Conservation (phyloP, 2,329 filamentous ascomycete species). For the Epichloe hybrida region DNA sequence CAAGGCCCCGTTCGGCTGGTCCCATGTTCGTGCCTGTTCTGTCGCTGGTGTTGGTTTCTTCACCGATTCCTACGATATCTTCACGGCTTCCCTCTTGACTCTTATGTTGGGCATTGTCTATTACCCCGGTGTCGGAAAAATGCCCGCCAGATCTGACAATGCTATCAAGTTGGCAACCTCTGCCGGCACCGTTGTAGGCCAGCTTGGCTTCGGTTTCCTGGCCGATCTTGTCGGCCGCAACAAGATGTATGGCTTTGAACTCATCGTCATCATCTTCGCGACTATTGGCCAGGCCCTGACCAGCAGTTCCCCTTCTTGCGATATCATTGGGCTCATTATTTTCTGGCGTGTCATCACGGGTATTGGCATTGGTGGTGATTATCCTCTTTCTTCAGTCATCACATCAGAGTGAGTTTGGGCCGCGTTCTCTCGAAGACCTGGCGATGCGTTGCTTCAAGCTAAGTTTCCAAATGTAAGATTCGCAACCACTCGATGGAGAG, state of each 20-base stretch:
- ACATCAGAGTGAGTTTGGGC: conserved; percentile 55
- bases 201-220: conserved; percentile 65
- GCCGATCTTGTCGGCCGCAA: conserved; percentile 69
- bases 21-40: conserved; percentile 62
- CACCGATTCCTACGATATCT: conserved; percentile 76
- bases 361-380: conserved; percentile 40
- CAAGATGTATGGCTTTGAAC: conserved; percentile 57
- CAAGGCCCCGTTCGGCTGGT: conserved; percentile 72
- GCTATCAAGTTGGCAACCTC: conserved; percentile 79
- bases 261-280: conserved; percentile 69
- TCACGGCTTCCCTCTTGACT: conserved; percentile 60
- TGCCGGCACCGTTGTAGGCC: conserved; percentile 70
- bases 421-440: neutral
- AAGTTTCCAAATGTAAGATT: conserved; percentile 23
- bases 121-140: conserved; percentile 43
- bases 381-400: conserved; percentile 70
- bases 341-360: conserved; percentile 72
- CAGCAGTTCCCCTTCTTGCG: conserved; percentile 47
- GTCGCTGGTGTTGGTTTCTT: conserved; percentile 83
- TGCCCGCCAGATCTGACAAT: conserved; percentile 57
- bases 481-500: conserved; percentile 72
- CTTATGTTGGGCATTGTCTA: conserved; percentile 71
- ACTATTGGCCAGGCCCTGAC: conserved; percentile 60
- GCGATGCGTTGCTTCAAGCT: neutral
- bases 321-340: conserved; percentile 53